These are phyloP conservation scores for Lolium perenne DNA, from an alignment of 176 grass and related monocot genomes.

Conservation along the genomic window DNA sequence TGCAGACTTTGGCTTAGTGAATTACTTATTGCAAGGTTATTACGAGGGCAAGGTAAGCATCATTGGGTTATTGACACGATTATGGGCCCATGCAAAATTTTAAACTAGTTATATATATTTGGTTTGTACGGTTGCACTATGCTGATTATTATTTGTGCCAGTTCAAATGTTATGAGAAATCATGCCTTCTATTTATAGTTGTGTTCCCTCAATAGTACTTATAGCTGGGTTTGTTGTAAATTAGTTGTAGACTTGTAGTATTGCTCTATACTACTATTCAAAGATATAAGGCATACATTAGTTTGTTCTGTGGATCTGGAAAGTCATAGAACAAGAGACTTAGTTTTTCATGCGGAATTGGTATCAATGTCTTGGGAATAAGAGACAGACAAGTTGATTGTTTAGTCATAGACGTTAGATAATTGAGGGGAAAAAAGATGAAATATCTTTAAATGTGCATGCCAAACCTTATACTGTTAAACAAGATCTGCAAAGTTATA, in stretches of 20 bases:
- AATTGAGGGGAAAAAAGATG: neutral
- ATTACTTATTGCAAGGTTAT: conserved; percentile 87
- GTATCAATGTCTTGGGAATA: neutral
- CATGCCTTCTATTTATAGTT: neutral
- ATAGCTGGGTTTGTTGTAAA: neutral
- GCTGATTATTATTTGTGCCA: neutral
- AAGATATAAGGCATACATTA: neutral
- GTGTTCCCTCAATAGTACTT: neutral
- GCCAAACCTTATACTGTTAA: neutral
- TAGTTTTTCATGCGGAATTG: neutral
- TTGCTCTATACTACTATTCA: neutral
- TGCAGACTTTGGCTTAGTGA: conserved; percentile 83
- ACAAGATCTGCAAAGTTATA: neutral
- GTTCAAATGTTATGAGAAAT: neutral
- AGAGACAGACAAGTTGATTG: neutral
- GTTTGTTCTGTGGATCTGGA: neutral
- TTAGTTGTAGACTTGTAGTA: neutral
- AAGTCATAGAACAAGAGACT: conserved; percentile 6
- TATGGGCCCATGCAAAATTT: neutral
- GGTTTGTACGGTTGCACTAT: conserved; percentile 15
- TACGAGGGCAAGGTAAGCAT: conserved; percentile 86
- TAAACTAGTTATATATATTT: neutral
- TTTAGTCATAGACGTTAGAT: conserved; percentile 20
- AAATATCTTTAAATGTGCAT: neutral
- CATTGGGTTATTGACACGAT: neutral